Percentiles rank a stretch among this genome's conserved stretches.
These are phyloP conservation scores for Kuraishia cidri DNA, from an alignment of 805 yeast species.

Conservation along the genomic window DNA sequence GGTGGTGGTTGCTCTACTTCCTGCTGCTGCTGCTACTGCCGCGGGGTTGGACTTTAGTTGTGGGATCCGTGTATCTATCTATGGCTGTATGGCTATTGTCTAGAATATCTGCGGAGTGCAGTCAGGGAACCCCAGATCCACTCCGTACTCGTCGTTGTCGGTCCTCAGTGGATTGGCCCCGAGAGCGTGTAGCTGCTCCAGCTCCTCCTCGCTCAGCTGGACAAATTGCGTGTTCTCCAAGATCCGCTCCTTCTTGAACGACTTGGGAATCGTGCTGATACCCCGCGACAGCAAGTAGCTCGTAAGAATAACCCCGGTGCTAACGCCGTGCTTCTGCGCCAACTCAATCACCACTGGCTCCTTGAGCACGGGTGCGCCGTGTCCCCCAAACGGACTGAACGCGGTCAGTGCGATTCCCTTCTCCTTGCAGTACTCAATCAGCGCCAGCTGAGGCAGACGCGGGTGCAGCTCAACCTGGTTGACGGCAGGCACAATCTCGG, in stretches of 20 bases:
- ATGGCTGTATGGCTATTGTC: not conserved
- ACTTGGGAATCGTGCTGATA: slow-evolving; percentile 44
- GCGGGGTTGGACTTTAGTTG: too few relatives aligned
- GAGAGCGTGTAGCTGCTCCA: not conserved
- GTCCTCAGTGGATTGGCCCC: slow-evolving; percentile 19
- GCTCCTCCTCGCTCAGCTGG: slow-evolving; percentile 3
- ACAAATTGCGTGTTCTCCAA: slow-evolving; percentile 10
- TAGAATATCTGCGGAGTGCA: slow-evolving; percentile 6
- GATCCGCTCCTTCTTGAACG: slow-evolving; percentile 33
- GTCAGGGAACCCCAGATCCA: slow-evolving; percentile 20
- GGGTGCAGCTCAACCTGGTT: slow-evolving; percentile 39
- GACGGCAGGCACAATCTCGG: slow-evolving; percentile 28
- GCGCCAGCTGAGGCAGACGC: slow-evolving; percentile 23
- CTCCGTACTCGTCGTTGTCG: slow-evolving; percentile 19
- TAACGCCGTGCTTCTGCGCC: slow-evolving; percentile 30
- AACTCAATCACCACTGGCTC: slow-evolving; percentile 31
- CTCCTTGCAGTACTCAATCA: slow-evolving; percentile 18
- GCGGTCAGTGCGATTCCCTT: slow-evolving; percentile 26
- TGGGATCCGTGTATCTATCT: too few relatives aligned
- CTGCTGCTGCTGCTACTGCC: too few relatives aligned
- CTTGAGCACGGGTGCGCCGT: slow-evolving; percentile 38
- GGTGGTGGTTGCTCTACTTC: too few relatives aligned
- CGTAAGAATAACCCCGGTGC: slow-evolving; percentile 42
- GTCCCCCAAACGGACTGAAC: slow-evolving; percentile 21
- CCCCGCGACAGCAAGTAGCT: slow-evolving; percentile 55